phyloP scores from a whole-genome alignment of 2,329 filamentous ascomycete species.

The Cytospora piceae region DNA sequence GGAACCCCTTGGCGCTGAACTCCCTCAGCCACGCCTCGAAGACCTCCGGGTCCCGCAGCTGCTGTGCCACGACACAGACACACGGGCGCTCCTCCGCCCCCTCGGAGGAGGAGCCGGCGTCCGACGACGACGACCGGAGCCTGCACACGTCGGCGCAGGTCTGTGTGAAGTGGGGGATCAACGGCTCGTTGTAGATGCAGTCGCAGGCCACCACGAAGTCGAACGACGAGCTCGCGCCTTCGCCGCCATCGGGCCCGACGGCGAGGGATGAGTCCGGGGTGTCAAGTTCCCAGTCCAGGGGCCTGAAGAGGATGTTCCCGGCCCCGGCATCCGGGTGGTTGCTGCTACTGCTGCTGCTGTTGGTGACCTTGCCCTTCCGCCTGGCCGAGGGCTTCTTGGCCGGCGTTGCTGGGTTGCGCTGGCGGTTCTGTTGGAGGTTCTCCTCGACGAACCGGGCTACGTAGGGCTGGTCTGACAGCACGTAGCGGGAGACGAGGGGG shows the following conservation, averaged over 20 bases:
- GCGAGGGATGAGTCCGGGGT: conserved; percentile 52
- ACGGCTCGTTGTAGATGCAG: conserved; percentile 91
- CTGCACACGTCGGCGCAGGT: conserved; percentile 77
- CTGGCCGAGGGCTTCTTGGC: not conserved
- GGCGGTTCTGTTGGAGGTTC: conserved; percentile 70
- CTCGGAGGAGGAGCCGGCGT: conserved; percentile 24
- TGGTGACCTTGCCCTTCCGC: conserved; percentile 30
- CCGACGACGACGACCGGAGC: conserved; percentile 46
- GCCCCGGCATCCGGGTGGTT: conserved; percentile 23
- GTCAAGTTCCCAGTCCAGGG: conserved; percentile 84
- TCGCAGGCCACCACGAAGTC: conserved; percentile 84
- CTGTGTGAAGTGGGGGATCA: conserved; percentile 80
- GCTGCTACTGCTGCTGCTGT: not conserved
- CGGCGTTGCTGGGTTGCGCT: conserved; percentile 10
- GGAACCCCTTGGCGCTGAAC: conserved; percentile 65
- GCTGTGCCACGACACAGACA: conserved; percentile 83
- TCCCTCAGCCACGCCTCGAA: conserved; percentile 79
- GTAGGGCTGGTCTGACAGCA: conserved; percentile 88
- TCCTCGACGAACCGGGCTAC: conserved; percentile 75
- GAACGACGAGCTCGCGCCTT: conserved; percentile 49
- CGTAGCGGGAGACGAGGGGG: conserved; percentile 64
- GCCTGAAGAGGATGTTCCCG: conserved; percentile 56
- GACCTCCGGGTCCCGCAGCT: conserved; percentile 82
- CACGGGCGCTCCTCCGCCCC: conserved; percentile 51
- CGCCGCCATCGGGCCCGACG: conserved; percentile 35